Evolutionary conservation across 2,329 filamentous ascomycete species (phyloP), one percentile per base, ranked within the genome.

Genomic region (Colletotrichum agaves): DNA sequence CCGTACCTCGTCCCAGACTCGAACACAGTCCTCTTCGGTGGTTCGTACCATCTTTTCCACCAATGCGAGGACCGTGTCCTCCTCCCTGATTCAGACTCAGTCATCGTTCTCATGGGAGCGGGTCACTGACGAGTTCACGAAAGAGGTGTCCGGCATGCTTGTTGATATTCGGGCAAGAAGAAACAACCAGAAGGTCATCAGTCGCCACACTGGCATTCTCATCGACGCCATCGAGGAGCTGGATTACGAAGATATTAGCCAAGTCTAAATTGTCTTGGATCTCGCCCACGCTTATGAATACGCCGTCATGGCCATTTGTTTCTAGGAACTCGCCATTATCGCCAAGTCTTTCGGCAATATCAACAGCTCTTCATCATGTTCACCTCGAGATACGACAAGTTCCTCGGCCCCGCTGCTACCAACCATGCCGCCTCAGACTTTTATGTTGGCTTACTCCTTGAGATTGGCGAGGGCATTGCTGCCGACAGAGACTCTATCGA

Each of bases 371-470:
- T 80, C 64, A 63, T 75, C 4, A 67, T 79, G 10, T 84, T 81
- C 77, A 77, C 75, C 62, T 64, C 72, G 5, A 71, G 75, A 19
- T 80, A 79, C 71, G 70, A 69, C 15, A 70, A 71, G 4, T 71
- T 67, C 52, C 72, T 78, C 19, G 69, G 72, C 52, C 63, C 63
- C 1, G 70, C 69, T 46, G 76, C 35, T 3, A 55, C 44, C 47
- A 52, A 79, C 39, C 76, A 78, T 8, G 75, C 74, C 13, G 72
- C 75, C 58, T 75, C 75, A 62, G 73, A 77, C 58, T 81, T 83
- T 72, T 83, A 83, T 66, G 70, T 79, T 2, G 77, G 78, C 2
- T 72, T 84, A 1, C 73, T 84, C 4, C 71, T 71, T 13, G 77
- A 79, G 66, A 79, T 84, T 5, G 78, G 76, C 37, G 73, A 72